These are phyloP conservation scores for Trichoderma guizhouense DNA, from an alignment of 2,329 filamentous ascomycete species.

Conservation along the genomic window DNA sequence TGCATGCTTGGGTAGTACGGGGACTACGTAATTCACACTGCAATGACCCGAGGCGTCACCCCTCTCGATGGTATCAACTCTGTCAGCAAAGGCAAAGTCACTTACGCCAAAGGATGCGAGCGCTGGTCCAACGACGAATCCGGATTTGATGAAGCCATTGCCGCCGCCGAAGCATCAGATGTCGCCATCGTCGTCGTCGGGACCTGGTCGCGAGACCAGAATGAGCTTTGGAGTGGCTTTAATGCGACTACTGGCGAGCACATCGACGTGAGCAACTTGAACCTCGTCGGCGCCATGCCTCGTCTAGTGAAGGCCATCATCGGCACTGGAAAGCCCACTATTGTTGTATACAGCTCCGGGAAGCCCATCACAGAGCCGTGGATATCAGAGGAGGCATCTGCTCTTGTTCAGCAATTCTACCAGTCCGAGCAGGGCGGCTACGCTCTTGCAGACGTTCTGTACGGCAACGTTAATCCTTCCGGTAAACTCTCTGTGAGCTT, in stretches of 20 bases:
- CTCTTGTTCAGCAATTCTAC: slow-evolving; percentile 7
- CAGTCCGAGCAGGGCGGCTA: slow-evolving; percentile 1
- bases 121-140: slow-evolving; percentile 8
- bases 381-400: slow-evolving; percentile 1
- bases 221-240: not conserved
- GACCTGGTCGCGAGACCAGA: slow-evolving; percentile 1
- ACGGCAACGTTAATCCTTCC: slow-evolving; percentile 3
- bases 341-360: slow-evolving; percentile 1
- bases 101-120: not conserved
- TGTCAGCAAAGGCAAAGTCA: slow-evolving; percentile 3
- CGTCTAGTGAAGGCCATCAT: slow-evolving; percentile 3
- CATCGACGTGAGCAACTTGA: not conserved
- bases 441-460: slow-evolving; percentile 1
- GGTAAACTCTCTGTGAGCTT: slow-evolving; percentile 8
- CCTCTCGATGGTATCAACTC: slow-evolving; percentile 2
- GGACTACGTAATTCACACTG: slow-evolving; percentile 12
- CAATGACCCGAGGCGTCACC: slow-evolving; percentile 5
- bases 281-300: slow-evolving; percentile 5
- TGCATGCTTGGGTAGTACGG: not conserved
- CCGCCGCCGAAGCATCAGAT: not conserved
- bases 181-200: not conserved
- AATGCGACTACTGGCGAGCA: slow-evolving; percentile 2
- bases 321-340: not conserved
- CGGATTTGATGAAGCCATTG: slow-evolving; percentile 5
- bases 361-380: slow-evolving; percentile 1